Percentiles rank a stretch among this genome's conserved stretches.
Evolutionary conservation across 2,329 filamentous ascomycete genomes (phyloP).

Genomic region (Penicillium sp.): DNA sequence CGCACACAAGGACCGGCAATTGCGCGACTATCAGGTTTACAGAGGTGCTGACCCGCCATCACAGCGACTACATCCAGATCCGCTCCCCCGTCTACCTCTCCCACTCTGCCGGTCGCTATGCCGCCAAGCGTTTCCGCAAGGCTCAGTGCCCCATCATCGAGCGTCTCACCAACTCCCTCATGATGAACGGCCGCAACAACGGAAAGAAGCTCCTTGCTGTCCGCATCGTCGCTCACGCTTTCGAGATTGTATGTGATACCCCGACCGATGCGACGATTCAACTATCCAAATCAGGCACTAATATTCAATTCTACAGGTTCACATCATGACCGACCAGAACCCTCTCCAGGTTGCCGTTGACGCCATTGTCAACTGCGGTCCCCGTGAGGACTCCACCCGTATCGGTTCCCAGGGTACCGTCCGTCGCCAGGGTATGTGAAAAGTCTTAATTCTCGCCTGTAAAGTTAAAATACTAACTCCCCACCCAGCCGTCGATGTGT

Average conservation of each 20-base stretch:
- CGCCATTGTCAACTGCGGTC: conserved; percentile 99
- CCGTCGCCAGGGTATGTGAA: conserved; percentile 69
- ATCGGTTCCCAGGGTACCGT: conserved; percentile 99
- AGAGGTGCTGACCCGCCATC: conserved; percentile 32
- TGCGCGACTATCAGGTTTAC: conserved; percentile 5
- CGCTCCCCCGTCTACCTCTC: conserved; percentile 98
- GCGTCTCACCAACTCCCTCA: conserved; percentile 99
- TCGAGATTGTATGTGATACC: conserved; percentile 88
- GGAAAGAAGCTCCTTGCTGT: conserved; percentile 99
- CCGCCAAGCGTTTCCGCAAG: conserved; percentile 99
- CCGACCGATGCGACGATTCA: not conserved
- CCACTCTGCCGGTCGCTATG: conserved; percentile 98
- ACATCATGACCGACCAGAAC: conserved; percentile 99
- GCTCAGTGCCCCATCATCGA: conserved; percentile 99
- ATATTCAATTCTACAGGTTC: conserved; percentile 63
- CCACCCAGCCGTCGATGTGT: conserved; percentile 87
- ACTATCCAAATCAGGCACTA: conserved; percentile 13
- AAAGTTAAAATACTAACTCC: not conserved
- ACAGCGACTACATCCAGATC: conserved; percentile 99
- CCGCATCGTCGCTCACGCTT: conserved; percentile 96
- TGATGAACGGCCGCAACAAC: conserved; percentile 99
- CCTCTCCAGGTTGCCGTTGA: conserved; percentile 99
- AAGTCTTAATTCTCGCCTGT: not conserved
- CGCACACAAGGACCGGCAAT: conserved; percentile 7
- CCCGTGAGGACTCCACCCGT: conserved; percentile 99